Conservation (phyloP, 495 filamentous ascomycete species). For the Alectoria sarmentosa region DNA sequence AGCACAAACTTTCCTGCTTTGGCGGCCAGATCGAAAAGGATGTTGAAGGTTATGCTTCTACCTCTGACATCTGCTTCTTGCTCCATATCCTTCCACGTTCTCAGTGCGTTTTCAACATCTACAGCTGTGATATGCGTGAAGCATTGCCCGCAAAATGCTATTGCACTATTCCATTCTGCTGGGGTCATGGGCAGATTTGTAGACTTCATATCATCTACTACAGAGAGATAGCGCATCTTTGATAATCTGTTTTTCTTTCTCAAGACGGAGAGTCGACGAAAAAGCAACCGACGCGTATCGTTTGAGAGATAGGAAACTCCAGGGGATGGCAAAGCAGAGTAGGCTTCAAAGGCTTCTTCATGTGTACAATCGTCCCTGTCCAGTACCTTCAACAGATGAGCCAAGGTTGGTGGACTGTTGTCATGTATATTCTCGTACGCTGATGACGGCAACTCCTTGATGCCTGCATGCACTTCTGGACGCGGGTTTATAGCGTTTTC, state of each 20-base stretch:
- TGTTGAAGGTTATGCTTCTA: conserved; percentile 75
- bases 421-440: background rate
- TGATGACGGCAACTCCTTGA: background rate
- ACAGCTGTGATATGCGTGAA: conserved; percentile 51
- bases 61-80: conserved; percentile 52
- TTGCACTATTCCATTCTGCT: conserved; percentile 74
- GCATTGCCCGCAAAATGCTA: conserved; percentile 68
- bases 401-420: conserved; percentile 24
- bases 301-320: conserved; percentile 58
- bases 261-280: conserved; percentile 59
- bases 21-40: conserved; percentile 81
- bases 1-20: conserved; percentile 76
- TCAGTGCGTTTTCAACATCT: conserved; percentile 65
- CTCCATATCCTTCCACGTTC: conserved; percentile 89
- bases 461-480: background rate
- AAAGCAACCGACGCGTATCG: conserved; percentile 52
- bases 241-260: conserved; percentile 47
- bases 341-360: conserved; percentile 51
- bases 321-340: conserved; percentile 54
- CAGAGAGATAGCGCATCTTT: conserved; percentile 74
- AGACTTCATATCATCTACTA: conserved; percentile 75
- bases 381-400: conserved; percentile 38
- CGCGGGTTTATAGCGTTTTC: background rate
- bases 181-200: conserved; percentile 54
- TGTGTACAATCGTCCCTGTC: conserved; percentile 40